Percentiles rank a stretch among this genome's conserved stretches.
Conservation (phyloP, 495 filamentous ascomycete genomes). For the Hypoxylon cercidicola region DNA sequence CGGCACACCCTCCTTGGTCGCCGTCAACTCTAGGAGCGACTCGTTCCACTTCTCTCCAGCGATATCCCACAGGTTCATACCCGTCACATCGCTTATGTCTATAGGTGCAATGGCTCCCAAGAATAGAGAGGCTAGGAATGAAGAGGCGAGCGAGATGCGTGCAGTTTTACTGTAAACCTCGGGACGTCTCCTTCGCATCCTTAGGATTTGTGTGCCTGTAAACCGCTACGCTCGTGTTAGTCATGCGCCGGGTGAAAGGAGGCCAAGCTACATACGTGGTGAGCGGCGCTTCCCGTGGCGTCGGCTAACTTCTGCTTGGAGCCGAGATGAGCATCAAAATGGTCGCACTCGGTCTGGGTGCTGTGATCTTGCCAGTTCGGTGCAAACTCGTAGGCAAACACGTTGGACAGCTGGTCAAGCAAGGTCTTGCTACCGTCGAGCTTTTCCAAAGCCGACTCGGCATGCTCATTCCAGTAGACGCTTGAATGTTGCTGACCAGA, state of each 20-base stretch:
- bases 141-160: conserved; percentile 92
- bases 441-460: conserved; percentile 69
- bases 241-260: neutral
- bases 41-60: conserved; percentile 76
- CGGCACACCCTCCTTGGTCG: conserved; percentile 67
- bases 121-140: conserved; percentile 92
- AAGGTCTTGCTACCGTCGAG: conserved; percentile 69
- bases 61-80: conserved; percentile 98
- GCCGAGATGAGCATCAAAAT: conserved; percentile 79
- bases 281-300: conserved; percentile 88
- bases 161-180: conserved; percentile 81
- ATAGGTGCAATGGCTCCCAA: conserved; percentile 86
- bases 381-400: conserved; percentile 86
- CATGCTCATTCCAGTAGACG: conserved; percentile 84
- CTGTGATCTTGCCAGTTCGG: conserved; percentile 99
- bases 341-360: conserved; percentile 90
- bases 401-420: conserved; percentile 73
- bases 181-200: conserved; percentile 82
- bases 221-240: conserved; percentile 74
- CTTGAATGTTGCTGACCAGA: conserved; percentile 98
- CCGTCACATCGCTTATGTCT: conserved; percentile 94
- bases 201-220: conserved; percentile 95
- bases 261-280: conserved; percentile 73
- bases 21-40: conserved; percentile 77
- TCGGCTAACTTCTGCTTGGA: conserved; percentile 72